Evolutionary conservation across 805 yeast species (phyloP).

Genomic region (Candida dajiaensis): DNA sequence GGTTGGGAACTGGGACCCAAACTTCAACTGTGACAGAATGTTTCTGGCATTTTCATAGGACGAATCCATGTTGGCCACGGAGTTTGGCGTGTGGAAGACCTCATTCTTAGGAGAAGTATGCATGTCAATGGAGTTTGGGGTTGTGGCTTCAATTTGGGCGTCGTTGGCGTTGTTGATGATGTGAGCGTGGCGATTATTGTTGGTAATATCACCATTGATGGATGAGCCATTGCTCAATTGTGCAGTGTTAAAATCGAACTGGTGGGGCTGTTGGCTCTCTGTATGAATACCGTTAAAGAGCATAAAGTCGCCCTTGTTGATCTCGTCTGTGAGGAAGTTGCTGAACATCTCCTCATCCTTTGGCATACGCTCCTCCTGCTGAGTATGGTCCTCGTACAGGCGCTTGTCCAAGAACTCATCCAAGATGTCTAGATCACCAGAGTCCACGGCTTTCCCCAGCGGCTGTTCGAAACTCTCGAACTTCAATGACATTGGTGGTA

Average conservation of each 20-base stretch:
- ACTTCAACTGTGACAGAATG: constrained; percentile 19
- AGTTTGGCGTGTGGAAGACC: constrained; percentile 14
- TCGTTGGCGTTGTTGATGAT: not conserved
- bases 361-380: not conserved
- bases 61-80: constrained; percentile 11
- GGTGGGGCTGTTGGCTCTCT: constrained; percentile 8
- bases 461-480: constrained; percentile 17
- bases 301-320: constrained; percentile 19
- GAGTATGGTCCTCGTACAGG: constrained; percentile 17
- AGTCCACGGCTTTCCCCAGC: not conserved
- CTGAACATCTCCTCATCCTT: constrained; percentile 22
- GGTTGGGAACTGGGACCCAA: constrained; percentile 20
- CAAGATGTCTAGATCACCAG: constrained; percentile 34
- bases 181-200: not conserved
- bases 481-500: constrained; percentile 10
- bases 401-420: constrained; percentile 37
- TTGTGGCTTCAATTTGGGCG: constrained; percentile 7
- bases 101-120: constrained; percentile 8
- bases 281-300: constrained; percentile 6
- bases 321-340: constrained; percentile 21
- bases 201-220: no score
- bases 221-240: not conserved
- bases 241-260: not conserved
- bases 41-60: constrained; percentile 21
- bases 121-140: constrained; percentile 12